phyloP scores from a whole-genome alignment of 164 flowering plant species.

The Tinospora cordifolia region DNA sequence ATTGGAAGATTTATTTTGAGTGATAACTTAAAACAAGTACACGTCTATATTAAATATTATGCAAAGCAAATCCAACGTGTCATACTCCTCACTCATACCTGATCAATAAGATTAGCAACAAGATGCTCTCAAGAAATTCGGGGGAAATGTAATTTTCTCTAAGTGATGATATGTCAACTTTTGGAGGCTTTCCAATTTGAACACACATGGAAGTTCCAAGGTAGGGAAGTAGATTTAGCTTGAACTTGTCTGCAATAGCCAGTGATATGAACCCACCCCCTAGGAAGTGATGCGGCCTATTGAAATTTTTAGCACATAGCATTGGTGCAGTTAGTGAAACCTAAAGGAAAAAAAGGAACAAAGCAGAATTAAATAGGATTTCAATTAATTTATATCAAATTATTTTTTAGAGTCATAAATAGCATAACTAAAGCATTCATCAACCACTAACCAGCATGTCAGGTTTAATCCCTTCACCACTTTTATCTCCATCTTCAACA shows the following conservation, averaged over 20 bases:
- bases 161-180: constrained; percentile 69
- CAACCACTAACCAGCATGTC: constrained; percentile 68
- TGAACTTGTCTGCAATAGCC: constrained; percentile 56
- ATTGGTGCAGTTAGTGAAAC: constrained; percentile 97
- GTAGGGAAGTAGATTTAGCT: constrained; percentile 73
- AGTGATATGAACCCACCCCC: constrained; percentile 98
- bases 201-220: constrained; percentile 95
- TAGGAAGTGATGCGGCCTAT: constrained; percentile 82
- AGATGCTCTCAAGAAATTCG: constrained; percentile 63
- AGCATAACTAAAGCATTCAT: constrained; percentile 14
- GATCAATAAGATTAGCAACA: constrained; percentile 71
- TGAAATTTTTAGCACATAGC: constrained; percentile 76
- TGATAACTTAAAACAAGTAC: neutral
- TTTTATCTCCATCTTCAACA: constrained; percentile 85
- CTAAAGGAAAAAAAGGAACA: constrained; percentile 29
- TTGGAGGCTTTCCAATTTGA: constrained; percentile 77
- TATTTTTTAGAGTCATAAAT: neutral
- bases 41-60: neutral
- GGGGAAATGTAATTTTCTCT: constrained; percentile 92
- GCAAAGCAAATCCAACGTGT: neutral
- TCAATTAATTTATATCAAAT: neutral
- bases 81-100: constrained; percentile 45
- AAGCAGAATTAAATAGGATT: neutral
- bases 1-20: neutral
- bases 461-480: constrained; percentile 48